Evolutionary conservation across 78 protist species (phyloP).

Genomic region (Capsaspora owczarzaki): DNA sequence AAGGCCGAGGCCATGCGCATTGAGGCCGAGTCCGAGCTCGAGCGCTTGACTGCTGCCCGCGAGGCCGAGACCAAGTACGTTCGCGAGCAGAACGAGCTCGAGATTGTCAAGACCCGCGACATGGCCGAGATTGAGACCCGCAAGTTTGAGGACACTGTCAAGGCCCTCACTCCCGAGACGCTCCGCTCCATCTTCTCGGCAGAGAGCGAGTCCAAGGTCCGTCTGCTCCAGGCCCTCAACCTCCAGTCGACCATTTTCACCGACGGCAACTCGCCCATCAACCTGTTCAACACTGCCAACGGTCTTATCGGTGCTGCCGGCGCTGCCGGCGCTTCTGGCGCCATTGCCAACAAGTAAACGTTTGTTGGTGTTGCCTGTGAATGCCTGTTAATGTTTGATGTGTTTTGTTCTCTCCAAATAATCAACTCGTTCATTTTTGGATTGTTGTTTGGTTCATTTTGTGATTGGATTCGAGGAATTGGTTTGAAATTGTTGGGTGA

Average conservation of each 20-base stretch:
- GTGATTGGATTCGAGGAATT: too few relatives aligned
- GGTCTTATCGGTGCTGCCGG: constrained; percentile 61
- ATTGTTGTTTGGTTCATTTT: too few relatives aligned
- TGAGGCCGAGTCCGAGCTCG: constrained; percentile 54
- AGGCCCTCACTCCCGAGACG: constrained; percentile 53
- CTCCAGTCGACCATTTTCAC: constrained; percentile 67
- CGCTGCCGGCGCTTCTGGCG: too few relatives aligned
- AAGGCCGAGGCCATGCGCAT: constrained; percentile 60
- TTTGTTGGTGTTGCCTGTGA: too few relatives aligned
- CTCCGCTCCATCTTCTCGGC: constrained; percentile 60
- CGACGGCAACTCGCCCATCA: constrained; percentile 75
- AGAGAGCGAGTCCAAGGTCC: constrained; percentile 77
- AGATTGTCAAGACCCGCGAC: constrained; percentile 36
- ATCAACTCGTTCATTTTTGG: too few relatives aligned
- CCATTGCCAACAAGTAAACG: too few relatives aligned
- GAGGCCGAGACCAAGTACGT: constrained; percentile 34
- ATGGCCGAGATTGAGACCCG: constrained; percentile 56
- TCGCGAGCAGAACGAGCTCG: constrained; percentile 50
- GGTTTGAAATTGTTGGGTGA: too few relatives aligned
- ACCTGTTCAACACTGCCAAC: constrained; percentile 73
- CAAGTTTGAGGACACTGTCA: constrained; percentile 57
- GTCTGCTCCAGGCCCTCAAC: constrained; percentile 62
- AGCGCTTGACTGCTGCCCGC: constrained; percentile 29
- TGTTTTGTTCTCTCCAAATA: too few relatives aligned
- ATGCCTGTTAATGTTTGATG: too few relatives aligned